phyloP scores from a whole-genome alignment of 1,139 yeast genomes.

The Magnusiomyces clavatus region DNA sequence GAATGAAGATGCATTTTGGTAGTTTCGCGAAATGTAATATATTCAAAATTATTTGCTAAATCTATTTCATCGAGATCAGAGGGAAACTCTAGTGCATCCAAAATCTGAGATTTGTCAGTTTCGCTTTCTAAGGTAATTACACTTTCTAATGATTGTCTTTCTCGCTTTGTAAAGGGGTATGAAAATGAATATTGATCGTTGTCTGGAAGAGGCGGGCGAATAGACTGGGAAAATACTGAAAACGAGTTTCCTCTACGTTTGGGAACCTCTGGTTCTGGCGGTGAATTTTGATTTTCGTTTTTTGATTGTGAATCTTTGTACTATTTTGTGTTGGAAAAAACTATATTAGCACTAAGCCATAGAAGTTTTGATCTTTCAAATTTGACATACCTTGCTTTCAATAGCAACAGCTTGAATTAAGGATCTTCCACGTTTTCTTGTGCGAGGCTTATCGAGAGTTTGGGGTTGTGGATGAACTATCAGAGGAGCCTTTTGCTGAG shows the following conservation, averaged over 20 bases:
- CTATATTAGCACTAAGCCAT: background rate
- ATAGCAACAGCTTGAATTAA: constrained; percentile 25
- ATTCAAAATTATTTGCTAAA: constrained; percentile 21
- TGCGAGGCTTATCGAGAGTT: constrained; percentile 8
- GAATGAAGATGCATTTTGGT: constrained; percentile 30
- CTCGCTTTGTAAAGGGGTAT: constrained; percentile 14
- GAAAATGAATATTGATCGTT: background rate
- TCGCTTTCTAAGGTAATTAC: background rate
- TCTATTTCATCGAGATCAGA: constrained; percentile 21
- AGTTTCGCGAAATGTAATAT: constrained; percentile 22
- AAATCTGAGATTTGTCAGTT: no score
- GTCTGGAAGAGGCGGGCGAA: background rate
- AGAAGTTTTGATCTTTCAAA: no score
- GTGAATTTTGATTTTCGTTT: constrained; percentile 8
- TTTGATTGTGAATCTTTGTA: constrained; percentile 2
- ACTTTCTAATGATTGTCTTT: constrained; percentile 8
- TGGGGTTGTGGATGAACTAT: constrained; percentile 3
- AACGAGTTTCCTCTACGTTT: constrained; percentile 20
- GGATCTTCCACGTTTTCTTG: constrained; percentile 23
- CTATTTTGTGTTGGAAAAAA: no score
- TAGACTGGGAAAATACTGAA: background rate
- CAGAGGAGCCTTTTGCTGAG: constrained; percentile 6
- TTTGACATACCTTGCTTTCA: constrained; percentile 15
- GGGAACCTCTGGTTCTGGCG: constrained; percentile 19
- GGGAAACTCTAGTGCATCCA: no score